These are phyloP conservation scores for Dissoconium aciculare DNA, from an alignment of 2,329 filamentous ascomycete species.

Conservation along the genomic window DNA sequence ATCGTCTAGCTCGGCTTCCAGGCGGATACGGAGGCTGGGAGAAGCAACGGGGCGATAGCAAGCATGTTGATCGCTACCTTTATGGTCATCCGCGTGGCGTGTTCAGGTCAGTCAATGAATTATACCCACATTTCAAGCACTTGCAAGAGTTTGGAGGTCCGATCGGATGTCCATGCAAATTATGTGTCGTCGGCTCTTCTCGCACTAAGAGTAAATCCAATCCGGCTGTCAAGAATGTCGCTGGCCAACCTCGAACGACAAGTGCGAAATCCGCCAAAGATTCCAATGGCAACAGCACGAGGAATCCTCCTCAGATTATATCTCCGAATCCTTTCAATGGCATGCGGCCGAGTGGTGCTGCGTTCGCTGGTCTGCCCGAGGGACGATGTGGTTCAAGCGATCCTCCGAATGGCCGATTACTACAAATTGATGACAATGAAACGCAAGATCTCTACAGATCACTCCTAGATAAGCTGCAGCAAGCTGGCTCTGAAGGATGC, in stretches of 20 bases:
- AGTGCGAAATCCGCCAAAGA: not conserved
- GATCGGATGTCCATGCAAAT: constrained; percentile 35
- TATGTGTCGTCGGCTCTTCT: too few relatives aligned
- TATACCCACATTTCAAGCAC: constrained; percentile 43
- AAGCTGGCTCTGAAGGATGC: constrained; percentile 16
- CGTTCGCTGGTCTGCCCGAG: constrained; percentile 4
- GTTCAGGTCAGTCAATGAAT: constrained; percentile 40
- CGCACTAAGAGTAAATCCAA: too few relatives aligned
- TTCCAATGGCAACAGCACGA: not conserved
- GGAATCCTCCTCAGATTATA: too few relatives aligned
- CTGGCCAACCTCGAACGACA: not conserved
- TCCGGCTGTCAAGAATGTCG: constrained; percentile 5
- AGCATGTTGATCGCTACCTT: constrained; percentile 39
- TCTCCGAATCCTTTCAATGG: too few relatives aligned
- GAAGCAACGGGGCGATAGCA: constrained; percentile 27
- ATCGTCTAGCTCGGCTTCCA: constrained; percentile 39
- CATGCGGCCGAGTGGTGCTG: not conserved
- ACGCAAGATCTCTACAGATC: constrained; percentile 39
- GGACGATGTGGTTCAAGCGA: constrained; percentile 7
- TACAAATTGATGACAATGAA: constrained; percentile 35
- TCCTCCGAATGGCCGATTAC: constrained; percentile 6
- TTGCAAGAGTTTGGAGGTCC: constrained; percentile 35
- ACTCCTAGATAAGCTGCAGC: constrained; percentile 35
- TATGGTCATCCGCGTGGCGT: constrained; percentile 41
- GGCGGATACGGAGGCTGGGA: constrained; percentile 40